Base-by-base conservation (phyloP, 495 filamentous ascomycete species). In the Penicillium pulvis region DNA sequence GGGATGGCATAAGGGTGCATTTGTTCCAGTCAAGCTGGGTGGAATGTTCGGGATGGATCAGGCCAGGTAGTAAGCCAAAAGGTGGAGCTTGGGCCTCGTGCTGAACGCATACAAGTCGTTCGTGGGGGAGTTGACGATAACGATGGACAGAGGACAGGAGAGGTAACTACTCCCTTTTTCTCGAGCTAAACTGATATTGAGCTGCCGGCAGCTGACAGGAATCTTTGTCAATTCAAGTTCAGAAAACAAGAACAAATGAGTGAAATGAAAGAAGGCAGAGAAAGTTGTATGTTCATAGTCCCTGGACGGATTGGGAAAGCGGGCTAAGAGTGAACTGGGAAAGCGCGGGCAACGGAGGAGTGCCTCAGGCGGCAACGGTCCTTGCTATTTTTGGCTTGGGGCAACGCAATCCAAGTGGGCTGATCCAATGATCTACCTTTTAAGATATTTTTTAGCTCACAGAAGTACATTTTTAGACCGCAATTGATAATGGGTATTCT, bases 1-100 rank as follows among this genome's bases (percentile, higher is more conserved):
- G 70, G 64, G 75, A 69, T 66, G 77, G 72, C 75, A 79, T 77
- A 59, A 65, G 68, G 69, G 69, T 68, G 62, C 72, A 75, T 77
- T 59, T 53, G 60, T 19, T 57, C 60, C 51, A 49, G 16, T 41
- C 28, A 20, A n/a, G 6, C 8, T 17, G 53, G 12, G 26, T 49
- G 23, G 31, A 12, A 35, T 33, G 30, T 41, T 53, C 49, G 31
- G 46, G 36, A 46, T 47, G 58, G 35, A 55, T 35, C 20, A 46
- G 33, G 42, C 33, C 49, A 51, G 35, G 31, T 46, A 57, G 33
- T 5, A 3, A 23, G 51, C 53, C 50, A 52, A 41, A 42, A 41
- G 42, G 53, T 57, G 43, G 51, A 63, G 63, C 56, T 60, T 23
- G 50, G 55, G 48, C 19, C 57, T 57, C 16, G 53, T 52, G 45